A percentile compares a stretch with the other conserved stretches of the same genome.
Conservation (phyloP, 202 grass and related monocot species). For the Saccharum hybrid region DNA sequence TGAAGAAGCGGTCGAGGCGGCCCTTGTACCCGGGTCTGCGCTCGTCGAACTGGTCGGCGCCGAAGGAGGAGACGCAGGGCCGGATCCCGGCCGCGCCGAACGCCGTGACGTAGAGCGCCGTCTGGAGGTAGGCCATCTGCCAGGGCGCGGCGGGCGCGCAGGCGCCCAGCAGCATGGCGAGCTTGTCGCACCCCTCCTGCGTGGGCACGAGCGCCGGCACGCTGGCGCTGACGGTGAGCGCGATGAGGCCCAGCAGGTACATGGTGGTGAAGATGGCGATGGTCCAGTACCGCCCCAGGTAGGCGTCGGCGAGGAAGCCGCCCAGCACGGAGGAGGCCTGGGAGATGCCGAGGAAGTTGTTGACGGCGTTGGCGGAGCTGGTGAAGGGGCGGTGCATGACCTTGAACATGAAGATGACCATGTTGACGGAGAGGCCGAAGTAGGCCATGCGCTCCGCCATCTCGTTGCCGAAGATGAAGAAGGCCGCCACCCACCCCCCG, state of each 20-base stretch:
- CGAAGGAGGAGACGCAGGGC: conserved; percentile 85
- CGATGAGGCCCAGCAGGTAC: conserved; percentile 79
- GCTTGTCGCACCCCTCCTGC: conserved; percentile 59
- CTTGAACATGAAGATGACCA: conserved; percentile 92
- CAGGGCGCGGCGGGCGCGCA: conserved; percentile 57
- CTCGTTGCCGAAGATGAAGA: conserved; percentile 98
- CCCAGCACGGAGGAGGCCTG: conserved; percentile 84
- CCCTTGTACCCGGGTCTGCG: conserved; percentile 55
- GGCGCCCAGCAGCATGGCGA: conserved; percentile 64
- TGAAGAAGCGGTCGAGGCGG: conserved; percentile 79
- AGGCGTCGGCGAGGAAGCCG: conserved; percentile 91
- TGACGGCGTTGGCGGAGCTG: conserved; percentile 68
- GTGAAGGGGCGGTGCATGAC: conserved; percentile 82
- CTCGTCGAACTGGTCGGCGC: conserved; percentile 96
- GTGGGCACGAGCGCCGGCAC: conserved; percentile 58
- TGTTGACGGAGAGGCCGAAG: conserved; percentile 86
- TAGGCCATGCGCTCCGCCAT: conserved; percentile 96
- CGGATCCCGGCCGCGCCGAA: conserved; percentile 86
- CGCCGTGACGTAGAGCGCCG: conserved; percentile 75
- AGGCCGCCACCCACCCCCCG: conserved; percentile 78
- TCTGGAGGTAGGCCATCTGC: conserved; percentile 85
- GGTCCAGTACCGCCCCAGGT: conserved; percentile 94
- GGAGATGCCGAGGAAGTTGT: conserved; percentile 92
- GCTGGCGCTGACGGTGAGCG: conserved; percentile 71
- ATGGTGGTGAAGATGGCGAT: conserved; percentile 80